Base-by-base conservation (phyloP, 768 basidiomycete genomes). In the Scleroderma bovista region DNA sequence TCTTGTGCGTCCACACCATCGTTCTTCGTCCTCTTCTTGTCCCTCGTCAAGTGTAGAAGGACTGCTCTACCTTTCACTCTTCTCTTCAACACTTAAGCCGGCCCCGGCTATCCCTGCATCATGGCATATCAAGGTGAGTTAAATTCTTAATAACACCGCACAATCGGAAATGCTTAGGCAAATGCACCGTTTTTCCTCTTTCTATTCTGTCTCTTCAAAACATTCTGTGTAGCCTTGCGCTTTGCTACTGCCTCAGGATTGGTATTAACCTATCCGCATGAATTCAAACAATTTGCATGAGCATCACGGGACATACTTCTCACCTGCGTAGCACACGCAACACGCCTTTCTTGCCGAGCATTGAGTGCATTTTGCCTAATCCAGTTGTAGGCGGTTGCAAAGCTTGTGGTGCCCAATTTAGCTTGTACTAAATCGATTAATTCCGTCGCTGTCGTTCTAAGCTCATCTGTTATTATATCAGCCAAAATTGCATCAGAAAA, bases 401-500 rank as follows among this genome's bases (percentile, higher is more conserved):
- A 98, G 57, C 78, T 81, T 9, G 87, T 87, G n/a, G 83, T 80
- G 31, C 94, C 93, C 39, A 97, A 84, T 75, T 91, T 92, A 41
- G 69, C 66, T 63, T 93, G 94, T 3, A 99, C 70, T 6, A 97
- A 78, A 49, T 93, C 92, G 54, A 90, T 86, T 20, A 97, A 71
- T 66, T 99, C 94, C 12, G 77, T 71, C 2, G 88, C 84, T 0
- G 90, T 75, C 1, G 79, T 80, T 64, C 91, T 89, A 17, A 98
- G 71, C 45, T 94, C 92, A 37, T 86, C 95, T 95, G 44, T 22
- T 44, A 39, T 13, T 36, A 34, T n/a, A n/a, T 24, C 20, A 20
- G n/a, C 23, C 24, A 17, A 3, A 20, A 39, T 41, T 33, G 20
- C 23, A 36, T 49, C 11, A 40, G 38, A 24, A 13, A n/a, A n/a